These are phyloP conservation scores for Saccharomycopsis fermentans DNA, from an alignment of 805 yeast genomes.

Conservation along the genomic window DNA sequence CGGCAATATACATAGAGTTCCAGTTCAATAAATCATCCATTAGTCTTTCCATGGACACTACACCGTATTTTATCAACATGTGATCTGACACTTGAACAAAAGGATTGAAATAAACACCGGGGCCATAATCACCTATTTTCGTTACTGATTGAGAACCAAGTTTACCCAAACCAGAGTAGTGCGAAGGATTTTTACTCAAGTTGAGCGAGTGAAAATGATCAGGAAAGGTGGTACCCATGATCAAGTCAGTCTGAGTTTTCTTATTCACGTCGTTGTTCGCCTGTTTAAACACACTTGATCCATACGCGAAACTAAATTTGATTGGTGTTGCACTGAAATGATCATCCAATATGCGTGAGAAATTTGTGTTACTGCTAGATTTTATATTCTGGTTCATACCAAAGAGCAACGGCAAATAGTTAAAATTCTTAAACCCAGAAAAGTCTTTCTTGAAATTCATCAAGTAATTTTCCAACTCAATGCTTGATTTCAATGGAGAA, in stretches of 20 bases:
- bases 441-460: slow-evolving; percentile 4
- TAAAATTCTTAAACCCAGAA: slow-evolving; percentile 12
- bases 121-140: slow-evolving; percentile 58
- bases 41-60: slow-evolving; percentile 53
- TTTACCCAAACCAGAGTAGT: slow-evolving; percentile 60
- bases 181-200: slow-evolving; percentile 53
- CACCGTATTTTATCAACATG: slow-evolving; percentile 70
- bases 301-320: slow-evolving; percentile 81
- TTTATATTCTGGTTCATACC: slow-evolving; percentile 17
- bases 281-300: slow-evolving; percentile 87
- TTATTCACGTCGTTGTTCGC: slow-evolving; percentile 36
- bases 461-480: slow-evolving; percentile 9
- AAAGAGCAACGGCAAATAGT: slow-evolving; percentile 16
- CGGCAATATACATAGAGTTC: slow-evolving; percentile 81
- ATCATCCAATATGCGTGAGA: not conserved
- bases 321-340: slow-evolving; percentile 58
- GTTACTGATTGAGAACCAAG: slow-evolving; percentile 53
- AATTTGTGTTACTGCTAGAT: not conserved
- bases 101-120: slow-evolving; percentile 93
- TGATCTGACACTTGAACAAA: slow-evolving; percentile 55
- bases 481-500: slow-evolving; percentile 9
- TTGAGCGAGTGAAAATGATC: slow-evolving; percentile 70
- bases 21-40: slow-evolving; percentile 70
- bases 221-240: slow-evolving; percentile 70
- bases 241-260: slow-evolving; percentile 70